phyloP scores from a whole-genome alignment of 192 early-diverging fungal species.

The Rhizophagus prolifer region DNA sequence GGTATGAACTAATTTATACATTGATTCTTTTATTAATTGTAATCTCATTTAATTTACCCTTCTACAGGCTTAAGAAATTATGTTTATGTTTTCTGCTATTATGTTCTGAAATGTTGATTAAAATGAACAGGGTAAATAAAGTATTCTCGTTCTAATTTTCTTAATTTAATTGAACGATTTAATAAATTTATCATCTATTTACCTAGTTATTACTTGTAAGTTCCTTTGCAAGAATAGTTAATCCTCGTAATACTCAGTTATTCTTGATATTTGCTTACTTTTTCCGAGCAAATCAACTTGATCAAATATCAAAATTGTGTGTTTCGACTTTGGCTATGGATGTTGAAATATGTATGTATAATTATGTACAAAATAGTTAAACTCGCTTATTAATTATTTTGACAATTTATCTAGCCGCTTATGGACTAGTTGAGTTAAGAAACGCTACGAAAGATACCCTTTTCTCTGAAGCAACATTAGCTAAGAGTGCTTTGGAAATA shows the following conservation, averaged over 20 bases:
- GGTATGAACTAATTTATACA: neutral
- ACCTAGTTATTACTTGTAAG: neutral
- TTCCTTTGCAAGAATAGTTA: slow-evolving; percentile 7
- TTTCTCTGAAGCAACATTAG: slow-evolving; percentile 1
- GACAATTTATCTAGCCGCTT: neutral
- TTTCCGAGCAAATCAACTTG: slow-evolving; percentile 7
- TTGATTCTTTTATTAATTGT: neutral
- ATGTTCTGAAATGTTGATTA: neutral
- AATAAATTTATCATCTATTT: neutral
- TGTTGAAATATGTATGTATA: slow-evolving; percentile 14
- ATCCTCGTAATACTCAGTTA: slow-evolving; percentile 3
- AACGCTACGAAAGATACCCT: neutral
- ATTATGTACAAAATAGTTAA: neutral
- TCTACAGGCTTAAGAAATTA: slow-evolving; percentile 17
- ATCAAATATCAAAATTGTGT: slow-evolving; percentile 16
- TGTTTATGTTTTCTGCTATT: slow-evolving; percentile 20
- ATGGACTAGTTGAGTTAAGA: slow-evolving; percentile 13
- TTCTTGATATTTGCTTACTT: slow-evolving; percentile 22
- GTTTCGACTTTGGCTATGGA: slow-evolving; percentile 9
- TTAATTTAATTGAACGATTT: neutral
- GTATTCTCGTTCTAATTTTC: neutral
- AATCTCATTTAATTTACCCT: neutral
- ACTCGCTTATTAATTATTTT: neutral
- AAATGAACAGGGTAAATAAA: neutral
- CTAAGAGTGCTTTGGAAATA: slow-evolving; percentile 16